These are phyloP conservation scores for Crithidia sp. DNA, from an alignment of 208 protist species.

Conservation along the genomic window DNA sequence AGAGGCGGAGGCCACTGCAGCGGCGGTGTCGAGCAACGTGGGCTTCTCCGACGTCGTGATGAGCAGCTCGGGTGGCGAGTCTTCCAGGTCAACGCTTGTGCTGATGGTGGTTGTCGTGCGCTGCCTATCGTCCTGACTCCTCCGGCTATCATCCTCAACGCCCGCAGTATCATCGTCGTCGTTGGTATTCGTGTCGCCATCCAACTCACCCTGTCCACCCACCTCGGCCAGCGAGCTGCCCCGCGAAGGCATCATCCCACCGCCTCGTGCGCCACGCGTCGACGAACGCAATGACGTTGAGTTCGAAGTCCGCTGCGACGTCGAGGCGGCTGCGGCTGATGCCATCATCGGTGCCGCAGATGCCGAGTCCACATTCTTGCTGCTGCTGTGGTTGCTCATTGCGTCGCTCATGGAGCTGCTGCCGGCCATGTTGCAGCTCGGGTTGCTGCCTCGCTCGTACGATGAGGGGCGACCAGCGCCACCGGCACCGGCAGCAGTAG, in stretches of 20 bases:
- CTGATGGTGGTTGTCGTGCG: no score
- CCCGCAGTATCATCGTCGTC: background rate
- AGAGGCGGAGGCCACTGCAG: no score
- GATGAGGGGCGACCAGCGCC: no score
- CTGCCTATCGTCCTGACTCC: no score
- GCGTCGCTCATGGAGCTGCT: constrained; percentile 20
- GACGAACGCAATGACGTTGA: background rate
- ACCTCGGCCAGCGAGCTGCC: no score
- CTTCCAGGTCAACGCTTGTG: background rate
- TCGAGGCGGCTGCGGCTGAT: no score
- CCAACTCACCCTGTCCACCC: background rate
- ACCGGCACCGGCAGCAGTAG: no score
- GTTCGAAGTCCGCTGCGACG: background rate
- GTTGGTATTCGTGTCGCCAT: background rate
- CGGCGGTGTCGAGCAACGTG: background rate
- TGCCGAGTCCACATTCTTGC: background rate
- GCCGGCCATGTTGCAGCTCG: constrained; percentile 9
- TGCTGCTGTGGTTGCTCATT: constrained; percentile 18
- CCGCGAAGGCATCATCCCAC: no score
- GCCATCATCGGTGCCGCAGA: background rate
- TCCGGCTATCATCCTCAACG: no score
- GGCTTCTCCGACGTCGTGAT: constrained; percentile 10
- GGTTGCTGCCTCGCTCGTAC: constrained; percentile 11
- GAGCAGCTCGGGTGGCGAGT: constrained; percentile 1
- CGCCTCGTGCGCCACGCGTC: background rate